Percentiles rank a stretch among this genome's conserved stretches.
Evolutionary conservation across 371 early-diverging fungal species (phyloP).

Genomic region (Gilbertella persicaria): DNA sequence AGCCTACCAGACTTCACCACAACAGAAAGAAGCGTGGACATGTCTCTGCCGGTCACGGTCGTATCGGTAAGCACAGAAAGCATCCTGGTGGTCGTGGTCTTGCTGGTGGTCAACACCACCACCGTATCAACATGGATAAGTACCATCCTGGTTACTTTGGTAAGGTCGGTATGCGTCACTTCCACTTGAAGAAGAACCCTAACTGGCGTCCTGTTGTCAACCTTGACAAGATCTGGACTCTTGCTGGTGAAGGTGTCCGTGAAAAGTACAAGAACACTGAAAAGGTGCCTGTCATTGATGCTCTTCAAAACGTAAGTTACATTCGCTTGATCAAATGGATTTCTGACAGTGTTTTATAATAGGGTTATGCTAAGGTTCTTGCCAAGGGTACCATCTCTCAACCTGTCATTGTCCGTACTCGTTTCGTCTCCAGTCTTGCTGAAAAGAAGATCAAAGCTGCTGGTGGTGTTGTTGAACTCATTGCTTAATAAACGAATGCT

Average conservation of each 20-base stretch:
- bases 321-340: neutral
- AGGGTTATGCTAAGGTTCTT: constrained; percentile 97
- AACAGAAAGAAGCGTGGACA: constrained; percentile 92
- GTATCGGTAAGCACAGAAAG: constrained; percentile 99
- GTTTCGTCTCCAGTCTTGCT: constrained; percentile 93
- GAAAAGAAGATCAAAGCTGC: constrained; percentile 98
- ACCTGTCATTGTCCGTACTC: constrained; percentile 98
- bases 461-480: constrained; percentile 86
- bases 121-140: constrained; percentile 99
- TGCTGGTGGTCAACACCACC: constrained; percentile 99
- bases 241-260: constrained; percentile 92
- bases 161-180: constrained; percentile 99
- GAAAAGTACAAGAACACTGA: constrained; percentile 87
- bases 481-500: too few species aligned
- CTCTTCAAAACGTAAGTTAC: constrained; percentile 69
- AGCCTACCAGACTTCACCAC: constrained; percentile 88
- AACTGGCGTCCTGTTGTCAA: constrained; percentile 90
- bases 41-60: constrained; percentile 95
- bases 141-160: constrained; percentile 99
- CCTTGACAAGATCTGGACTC: constrained; percentile 93
- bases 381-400: constrained; percentile 95
- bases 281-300: constrained; percentile 93
- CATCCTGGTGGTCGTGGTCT: constrained; percentile 99
- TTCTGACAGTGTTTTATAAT: constrained; percentile 10
- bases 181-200: constrained; percentile 96